Evolutionary conservation across 1,139 yeast species (phyloP), one percentile per base, ranked within the genome.

Genomic region (Geotrichum armillariae): DNA sequence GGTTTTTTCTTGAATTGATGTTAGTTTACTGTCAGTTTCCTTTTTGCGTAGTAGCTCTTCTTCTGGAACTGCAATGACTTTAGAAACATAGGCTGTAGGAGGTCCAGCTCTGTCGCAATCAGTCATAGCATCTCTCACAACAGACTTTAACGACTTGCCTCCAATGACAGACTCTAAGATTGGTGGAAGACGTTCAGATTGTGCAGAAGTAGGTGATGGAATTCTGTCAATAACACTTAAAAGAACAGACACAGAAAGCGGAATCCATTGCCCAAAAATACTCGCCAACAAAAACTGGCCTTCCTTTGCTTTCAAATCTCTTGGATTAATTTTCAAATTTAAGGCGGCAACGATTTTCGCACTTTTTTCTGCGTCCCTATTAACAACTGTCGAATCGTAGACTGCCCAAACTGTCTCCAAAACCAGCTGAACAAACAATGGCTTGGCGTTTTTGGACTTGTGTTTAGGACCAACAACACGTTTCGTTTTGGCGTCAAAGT

Each of bases 241-340:
- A 34, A 93, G 70, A 18, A 93, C 79, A 0, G 98, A 89, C 46
- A 87, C 83, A 34, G 97, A 85, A 8, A 94, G 79, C 0, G 99
- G 98, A 22, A 94, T 73, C 98, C 99, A 94, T 63, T 91, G 98
- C 1, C 90, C 80, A 81, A 91, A 82, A 9, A 94, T 79, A n/a
- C 80, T 72, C 51, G 76, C 77, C 35, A 90, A 68, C 40, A 89
- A 67, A 45, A 73, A 73, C 58, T 82, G 83, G 49, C 80, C 74
- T 62, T 93, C 97, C 62, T 85, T 89, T 0, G 96, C 82, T 51
- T 87, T 76, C 53, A 90, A 65, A 56, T 91, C 98, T 55, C 96
- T 74, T 2, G 94, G 89, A 1, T 76, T 66, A 1, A 93, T 70
- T 57, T 82, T 84, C 36, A 90, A 77, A 16, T 80, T 81, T 46